Evolutionary conservation across 2,329 filamentous ascomycete species (phyloP).

Genomic region (Byssothecium circinans): DNA sequence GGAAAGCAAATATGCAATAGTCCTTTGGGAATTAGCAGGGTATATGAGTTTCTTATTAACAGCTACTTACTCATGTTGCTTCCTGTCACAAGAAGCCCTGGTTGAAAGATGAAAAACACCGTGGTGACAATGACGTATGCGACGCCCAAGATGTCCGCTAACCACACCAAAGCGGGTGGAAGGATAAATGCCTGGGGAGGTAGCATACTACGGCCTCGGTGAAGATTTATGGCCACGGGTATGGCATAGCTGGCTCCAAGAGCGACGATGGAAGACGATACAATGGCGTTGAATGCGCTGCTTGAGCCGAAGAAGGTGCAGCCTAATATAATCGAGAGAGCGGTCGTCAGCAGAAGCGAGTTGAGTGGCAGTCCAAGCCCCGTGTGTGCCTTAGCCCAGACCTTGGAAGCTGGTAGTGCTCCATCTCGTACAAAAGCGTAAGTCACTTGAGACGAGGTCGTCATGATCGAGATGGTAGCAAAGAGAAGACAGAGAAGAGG

Average conservation of each 20-base stretch:
- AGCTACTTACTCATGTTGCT: slow-evolving; percentile 66
- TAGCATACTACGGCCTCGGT: slow-evolving; percentile 66
- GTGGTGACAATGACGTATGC: slow-evolving; percentile 70
- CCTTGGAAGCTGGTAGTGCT: slow-evolving; percentile 62
- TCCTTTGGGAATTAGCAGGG: slow-evolving; percentile 31
- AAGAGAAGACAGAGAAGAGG: slow-evolving; percentile 66
- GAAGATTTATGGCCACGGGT: slow-evolving; percentile 68
- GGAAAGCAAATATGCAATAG: slow-evolving; percentile 60
- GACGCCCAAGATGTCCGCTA: slow-evolving; percentile 62
- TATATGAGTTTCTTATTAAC: neutral
- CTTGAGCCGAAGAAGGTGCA: slow-evolving; percentile 69
- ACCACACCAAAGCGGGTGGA: slow-evolving; percentile 59
- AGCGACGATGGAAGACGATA: slow-evolving; percentile 70
- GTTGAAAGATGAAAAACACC: slow-evolving; percentile 74
- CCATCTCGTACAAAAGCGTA: slow-evolving; percentile 69
- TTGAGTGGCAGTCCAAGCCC: slow-evolving; percentile 67
- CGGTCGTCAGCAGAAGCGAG: slow-evolving; percentile 62
- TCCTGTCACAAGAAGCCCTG: slow-evolving; percentile 63
- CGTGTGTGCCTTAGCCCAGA: slow-evolving; percentile 65
- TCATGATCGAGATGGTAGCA: slow-evolving; percentile 65
- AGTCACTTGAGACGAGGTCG: slow-evolving; percentile 66
- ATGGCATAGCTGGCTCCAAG: slow-evolving; percentile 74
- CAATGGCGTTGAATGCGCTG: slow-evolving; percentile 71
- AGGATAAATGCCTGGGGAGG: slow-evolving; percentile 62
- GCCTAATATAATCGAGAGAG: slow-evolving; percentile 67